A percentile compares a stretch with the other conserved stretches of the same genome.
Conservation (phyloP, 164 flowering plant genomes). For the Berberis vulgaris region DNA sequence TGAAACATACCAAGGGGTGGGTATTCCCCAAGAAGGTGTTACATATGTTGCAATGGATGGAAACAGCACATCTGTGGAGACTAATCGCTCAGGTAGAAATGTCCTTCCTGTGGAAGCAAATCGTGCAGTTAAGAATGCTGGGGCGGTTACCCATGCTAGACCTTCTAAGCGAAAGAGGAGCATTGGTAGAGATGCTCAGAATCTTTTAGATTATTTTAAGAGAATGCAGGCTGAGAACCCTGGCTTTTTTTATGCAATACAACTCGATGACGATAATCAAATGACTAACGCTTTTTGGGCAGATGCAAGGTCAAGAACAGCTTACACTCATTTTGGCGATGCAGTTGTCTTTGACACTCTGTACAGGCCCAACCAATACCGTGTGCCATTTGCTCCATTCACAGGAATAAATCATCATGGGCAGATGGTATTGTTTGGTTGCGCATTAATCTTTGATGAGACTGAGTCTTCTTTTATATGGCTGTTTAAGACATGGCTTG, state of each 20-base stretch:
- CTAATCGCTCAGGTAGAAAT: constrained; percentile 26
- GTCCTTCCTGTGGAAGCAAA: constrained; percentile 25
- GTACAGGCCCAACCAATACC: constrained; percentile 49
- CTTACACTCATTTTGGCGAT: constrained; percentile 67
- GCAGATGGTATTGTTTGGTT: constrained; percentile 62
- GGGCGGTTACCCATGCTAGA: constrained; percentile 23
- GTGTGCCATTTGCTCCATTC: constrained; percentile 70
- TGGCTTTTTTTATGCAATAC: constrained; percentile 67
- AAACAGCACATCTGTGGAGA: constrained; percentile 27
- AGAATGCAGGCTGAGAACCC: constrained; percentile 69
- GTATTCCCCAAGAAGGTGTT: constrained; percentile 39
- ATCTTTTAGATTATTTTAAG: constrained; percentile 53
- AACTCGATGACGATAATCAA: constrained; percentile 59
- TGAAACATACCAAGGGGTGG: constrained; percentile 30
- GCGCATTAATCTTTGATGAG: constrained; percentile 65
- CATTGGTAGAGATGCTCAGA: constrained; percentile 51
- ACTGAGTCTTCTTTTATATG: constrained; percentile 58
- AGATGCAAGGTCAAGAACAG: constrained; percentile 60
- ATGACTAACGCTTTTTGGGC: constrained; percentile 76
- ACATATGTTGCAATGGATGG: constrained; percentile 56
- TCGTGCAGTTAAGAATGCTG: constrained; percentile 21
- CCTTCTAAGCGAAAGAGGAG: constrained; percentile 31
- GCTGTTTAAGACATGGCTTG: constrained; percentile 65
- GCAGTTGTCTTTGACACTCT: constrained; percentile 64
- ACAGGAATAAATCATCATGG: constrained; percentile 76